Evolutionary conservation across 805 yeast species (phyloP).

Genomic region (Cyberlindnera suaveolens): DNA sequence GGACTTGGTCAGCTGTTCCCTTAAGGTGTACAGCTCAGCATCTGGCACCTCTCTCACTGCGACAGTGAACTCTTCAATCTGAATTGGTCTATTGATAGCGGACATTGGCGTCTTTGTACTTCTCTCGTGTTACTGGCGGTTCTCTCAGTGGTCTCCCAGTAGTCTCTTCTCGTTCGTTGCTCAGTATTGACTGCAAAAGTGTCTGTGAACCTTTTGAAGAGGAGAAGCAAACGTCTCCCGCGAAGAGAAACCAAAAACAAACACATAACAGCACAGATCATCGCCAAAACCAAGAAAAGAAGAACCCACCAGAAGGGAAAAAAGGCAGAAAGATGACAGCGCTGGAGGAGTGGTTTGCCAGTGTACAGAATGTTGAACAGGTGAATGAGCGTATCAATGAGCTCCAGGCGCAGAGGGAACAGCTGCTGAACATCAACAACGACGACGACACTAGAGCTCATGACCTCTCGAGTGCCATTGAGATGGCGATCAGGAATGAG

Average conservation of each 20-base stretch:
- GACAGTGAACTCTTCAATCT: slow-evolving; percentile 39
- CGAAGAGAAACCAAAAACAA: neutral
- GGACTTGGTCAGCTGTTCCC: slow-evolving; percentile 33
- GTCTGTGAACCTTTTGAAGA: too few relatives aligned
- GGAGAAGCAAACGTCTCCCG: too few relatives aligned
- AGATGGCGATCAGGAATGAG: slow-evolving; percentile 10
- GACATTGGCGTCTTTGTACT: slow-evolving; percentile 13
- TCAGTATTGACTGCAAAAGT: slow-evolving; percentile 4
- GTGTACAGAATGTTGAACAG: slow-evolving; percentile 4
- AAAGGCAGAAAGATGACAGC: neutral
- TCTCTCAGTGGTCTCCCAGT: neutral
- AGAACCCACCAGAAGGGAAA: too few relatives aligned
- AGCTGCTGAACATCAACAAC: slow-evolving; percentile 1
- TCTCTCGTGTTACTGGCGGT: too few relatives aligned
- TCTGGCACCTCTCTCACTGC: slow-evolving; percentile 51
- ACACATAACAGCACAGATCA: neutral
- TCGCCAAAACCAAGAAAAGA: too few relatives aligned
- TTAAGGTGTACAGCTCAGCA: slow-evolving; percentile 31
- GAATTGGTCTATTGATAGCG: slow-evolving; percentile 30
- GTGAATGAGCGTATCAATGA: slow-evolving; percentile 8
- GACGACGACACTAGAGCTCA: slow-evolving; percentile 5
- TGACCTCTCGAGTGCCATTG: slow-evolving; percentile 13
- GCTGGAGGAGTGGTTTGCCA: slow-evolving; percentile 1
- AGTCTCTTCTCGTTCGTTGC: slow-evolving; percentile 6
- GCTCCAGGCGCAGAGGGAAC: slow-evolving; percentile 7